Conservation (phyloP, 75 land plant genomes). For the Pinus taeda region DNA sequence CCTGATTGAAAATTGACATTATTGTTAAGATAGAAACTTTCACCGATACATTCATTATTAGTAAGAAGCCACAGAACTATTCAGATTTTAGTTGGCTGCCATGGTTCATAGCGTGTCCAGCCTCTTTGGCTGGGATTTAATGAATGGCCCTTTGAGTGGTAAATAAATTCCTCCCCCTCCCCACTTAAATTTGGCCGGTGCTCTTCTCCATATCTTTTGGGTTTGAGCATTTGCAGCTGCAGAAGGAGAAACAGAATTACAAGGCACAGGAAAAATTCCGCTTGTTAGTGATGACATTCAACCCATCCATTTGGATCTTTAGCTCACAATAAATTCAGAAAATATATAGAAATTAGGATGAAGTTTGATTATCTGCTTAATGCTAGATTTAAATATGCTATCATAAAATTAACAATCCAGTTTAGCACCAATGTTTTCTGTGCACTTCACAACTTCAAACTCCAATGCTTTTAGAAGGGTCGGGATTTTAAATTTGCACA, state of each 20-base stretch:
- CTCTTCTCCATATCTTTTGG: constrained; percentile 77
- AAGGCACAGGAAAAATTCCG: background rate
- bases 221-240: constrained; percentile 82
- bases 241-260: background rate
- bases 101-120: constrained; percentile 92
- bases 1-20: too few species aligned
- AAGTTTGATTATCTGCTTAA: background rate
- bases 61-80: background rate
- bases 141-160: constrained; percentile 91
- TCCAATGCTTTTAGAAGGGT: too few species aligned
- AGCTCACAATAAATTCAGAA: background rate
- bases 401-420: too few species aligned
- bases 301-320: background rate
- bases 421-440: too few species aligned
- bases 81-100: constrained; percentile 59
- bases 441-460: too few species aligned
- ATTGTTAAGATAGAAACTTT: too few species aligned
- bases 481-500: too few species aligned
- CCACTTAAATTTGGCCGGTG: constrained; percentile 83
- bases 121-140: constrained; percentile 82
- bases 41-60: too few species aligned
- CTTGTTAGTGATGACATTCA: background rate
- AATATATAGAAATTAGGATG: background rate
- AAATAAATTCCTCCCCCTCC: constrained; percentile 74
- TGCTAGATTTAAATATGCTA: background rate